Conservation (phyloP, 805 yeast species). For the Cyberlindnera misumaiensis region DNA sequence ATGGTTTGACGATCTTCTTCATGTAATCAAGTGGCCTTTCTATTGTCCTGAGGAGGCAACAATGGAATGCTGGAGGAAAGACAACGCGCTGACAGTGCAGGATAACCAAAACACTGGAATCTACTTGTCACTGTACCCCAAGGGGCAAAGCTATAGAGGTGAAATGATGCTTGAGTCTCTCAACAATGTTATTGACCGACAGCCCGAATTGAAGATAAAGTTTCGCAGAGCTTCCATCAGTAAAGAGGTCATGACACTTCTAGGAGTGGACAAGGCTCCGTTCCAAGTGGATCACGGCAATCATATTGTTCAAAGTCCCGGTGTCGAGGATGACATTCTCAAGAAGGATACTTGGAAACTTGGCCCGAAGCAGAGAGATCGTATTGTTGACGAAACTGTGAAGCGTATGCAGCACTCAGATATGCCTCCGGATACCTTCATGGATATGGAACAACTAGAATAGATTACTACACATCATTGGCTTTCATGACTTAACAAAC, state of each 20-base stretch:
- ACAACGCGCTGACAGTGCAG: not conserved
- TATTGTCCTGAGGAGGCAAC: not conserved
- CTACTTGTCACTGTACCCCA: conserved; percentile 2
- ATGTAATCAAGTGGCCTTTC: conserved; percentile 1
- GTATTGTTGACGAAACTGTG: not conserved
- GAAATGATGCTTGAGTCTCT: not conserved
- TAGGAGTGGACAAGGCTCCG: not conserved
- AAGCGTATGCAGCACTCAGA: too few species aligned
- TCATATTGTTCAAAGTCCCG: not conserved
- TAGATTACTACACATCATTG: not conserved
- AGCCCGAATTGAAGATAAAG: not conserved
- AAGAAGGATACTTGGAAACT: conserved; percentile 1
- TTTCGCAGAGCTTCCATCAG: not conserved
- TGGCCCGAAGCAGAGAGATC: conserved; percentile 1
- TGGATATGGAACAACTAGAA: not conserved
- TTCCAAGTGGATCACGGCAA: conserved; percentile 1
- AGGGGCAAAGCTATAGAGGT: not conserved
- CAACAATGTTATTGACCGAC: not conserved
- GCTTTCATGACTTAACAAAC: not conserved
- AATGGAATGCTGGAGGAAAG: conserved; percentile 1
- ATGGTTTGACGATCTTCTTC: conserved; percentile 3
- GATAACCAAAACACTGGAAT: not conserved
- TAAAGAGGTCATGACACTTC: not conserved
- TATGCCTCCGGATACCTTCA: not conserved
- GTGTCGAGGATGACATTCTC: not conserved